phyloP scores from a whole-genome alignment of 257 asterid genomes.

The Solanum chmielewskii region DNA sequence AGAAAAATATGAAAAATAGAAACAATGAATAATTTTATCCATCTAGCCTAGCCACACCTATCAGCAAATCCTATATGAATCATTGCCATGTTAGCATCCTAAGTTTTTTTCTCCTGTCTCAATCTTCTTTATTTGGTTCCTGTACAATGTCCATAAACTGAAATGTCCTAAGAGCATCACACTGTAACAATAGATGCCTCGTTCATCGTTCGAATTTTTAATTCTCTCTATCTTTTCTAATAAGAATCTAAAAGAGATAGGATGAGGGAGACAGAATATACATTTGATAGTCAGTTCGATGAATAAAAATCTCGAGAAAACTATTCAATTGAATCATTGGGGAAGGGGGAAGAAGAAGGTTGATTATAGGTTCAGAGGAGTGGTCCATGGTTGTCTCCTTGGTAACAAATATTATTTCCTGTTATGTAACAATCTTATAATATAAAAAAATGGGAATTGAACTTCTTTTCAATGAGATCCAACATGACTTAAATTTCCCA shows the following conservation, averaged over 20 bases:
- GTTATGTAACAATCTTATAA: background rate
- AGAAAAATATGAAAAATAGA: background rate
- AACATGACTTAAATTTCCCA: slow-evolving; percentile 4
- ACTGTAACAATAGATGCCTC: background rate
- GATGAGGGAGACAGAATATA: background rate
- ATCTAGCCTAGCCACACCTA: background rate
- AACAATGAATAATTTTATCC: slow-evolving; percentile 5
- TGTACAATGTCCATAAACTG: background rate
- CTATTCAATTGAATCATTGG: background rate
- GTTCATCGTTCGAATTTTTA: background rate
- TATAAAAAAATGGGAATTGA: background rate
- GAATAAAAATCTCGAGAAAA: background rate
- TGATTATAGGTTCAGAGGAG: background rate
- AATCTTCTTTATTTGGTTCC: background rate
- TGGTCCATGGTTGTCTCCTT: slow-evolving; percentile 4
- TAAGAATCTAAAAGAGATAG: background rate
- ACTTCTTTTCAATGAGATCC: background rate
- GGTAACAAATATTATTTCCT: background rate
- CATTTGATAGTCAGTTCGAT: background rate
- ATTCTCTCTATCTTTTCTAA: no score
- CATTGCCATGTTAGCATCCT: slow-evolving; percentile 1
- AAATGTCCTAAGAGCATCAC: background rate
- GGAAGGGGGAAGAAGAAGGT: background rate
- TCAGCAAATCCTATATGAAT: background rate
- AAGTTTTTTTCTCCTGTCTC: background rate